Evolutionary conservation across 768 basidiomycete species (phyloP).

Genomic region (Hortiboletus campestris): DNA sequence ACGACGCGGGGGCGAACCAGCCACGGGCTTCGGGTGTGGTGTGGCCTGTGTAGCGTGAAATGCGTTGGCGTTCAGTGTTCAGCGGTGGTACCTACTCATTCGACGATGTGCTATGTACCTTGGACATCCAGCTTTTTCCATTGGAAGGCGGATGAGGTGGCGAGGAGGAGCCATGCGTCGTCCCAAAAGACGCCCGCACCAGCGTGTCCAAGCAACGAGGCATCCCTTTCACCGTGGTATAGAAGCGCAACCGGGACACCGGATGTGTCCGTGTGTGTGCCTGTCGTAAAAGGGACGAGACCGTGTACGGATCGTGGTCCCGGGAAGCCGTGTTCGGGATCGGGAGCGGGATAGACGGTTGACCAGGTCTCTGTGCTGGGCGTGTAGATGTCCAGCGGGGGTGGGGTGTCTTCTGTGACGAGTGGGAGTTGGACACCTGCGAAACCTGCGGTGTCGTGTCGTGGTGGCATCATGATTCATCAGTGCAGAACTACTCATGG

Average conservation of each 20-base stretch:
- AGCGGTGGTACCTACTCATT: too few species aligned
- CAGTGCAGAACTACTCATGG: fast-evolving
- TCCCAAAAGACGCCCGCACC: constrained; percentile 41
- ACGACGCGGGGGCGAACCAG: constrained; percentile 40
- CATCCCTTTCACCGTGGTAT: constrained; percentile 37
- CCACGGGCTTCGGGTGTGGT: constrained; percentile 36
- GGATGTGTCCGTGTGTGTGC: not conserved
- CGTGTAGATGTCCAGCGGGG: constrained; percentile 36
- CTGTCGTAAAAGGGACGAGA: constrained; percentile 24
- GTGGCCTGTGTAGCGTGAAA: too few species aligned
- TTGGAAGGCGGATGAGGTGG: constrained; percentile 6
- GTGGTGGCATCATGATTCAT: not conserved
- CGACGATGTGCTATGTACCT: not conserved
- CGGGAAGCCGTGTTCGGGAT: constrained; percentile 7
- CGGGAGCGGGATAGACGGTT: constrained; percentile 22
- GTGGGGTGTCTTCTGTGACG: constrained; percentile 5
- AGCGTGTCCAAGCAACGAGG: constrained; percentile 22
- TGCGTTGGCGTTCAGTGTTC: too few species aligned
- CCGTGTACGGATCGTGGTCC: constrained; percentile 37
- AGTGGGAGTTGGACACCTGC: constrained; percentile 36
- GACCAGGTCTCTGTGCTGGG: constrained; percentile 24
- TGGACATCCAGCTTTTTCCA: constrained; percentile 27
- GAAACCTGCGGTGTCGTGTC: constrained; percentile 25
- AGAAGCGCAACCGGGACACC: constrained; percentile 29
- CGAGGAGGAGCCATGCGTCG: constrained; percentile 38